Percentiles rank a stretch among this genome's conserved stretches.
Evolutionary conservation across 1,139 yeast species (phyloP).

Genomic region (Blastobotrys elegans): DNA sequence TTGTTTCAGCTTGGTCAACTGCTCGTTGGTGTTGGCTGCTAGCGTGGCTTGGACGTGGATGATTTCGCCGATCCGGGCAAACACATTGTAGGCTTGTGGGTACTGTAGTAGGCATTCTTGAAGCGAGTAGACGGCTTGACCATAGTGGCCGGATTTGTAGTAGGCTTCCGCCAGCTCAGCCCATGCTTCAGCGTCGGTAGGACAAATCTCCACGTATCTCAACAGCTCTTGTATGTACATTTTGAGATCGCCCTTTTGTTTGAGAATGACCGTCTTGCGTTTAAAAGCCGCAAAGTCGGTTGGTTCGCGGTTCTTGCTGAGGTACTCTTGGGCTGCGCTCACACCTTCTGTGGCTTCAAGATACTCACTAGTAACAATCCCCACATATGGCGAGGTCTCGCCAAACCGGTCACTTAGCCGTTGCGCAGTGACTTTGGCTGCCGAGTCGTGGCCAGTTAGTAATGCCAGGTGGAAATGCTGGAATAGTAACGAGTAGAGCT

Average conservation of each 20-base stretch:
- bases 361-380: constrained; percentile 52
- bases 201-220: constrained; percentile 50
- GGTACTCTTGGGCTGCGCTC: constrained; percentile 39
- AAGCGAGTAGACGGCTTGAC: constrained; percentile 59
- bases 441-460: constrained; percentile 60
- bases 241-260: constrained; percentile 30
- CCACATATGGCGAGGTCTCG: constrained; percentile 49
- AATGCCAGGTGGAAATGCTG: constrained; percentile 66
- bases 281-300: constrained; percentile 36
- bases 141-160: constrained; percentile 53
- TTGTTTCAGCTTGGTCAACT: constrained; percentile 29
- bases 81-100: constrained; percentile 72
- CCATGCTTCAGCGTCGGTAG: constrained; percentile 75
- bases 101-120: constrained; percentile 63
- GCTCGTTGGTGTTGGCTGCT: constrained; percentile 16
- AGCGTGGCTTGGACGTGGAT: constrained; percentile 27
- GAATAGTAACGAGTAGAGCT: constrained; percentile 58
- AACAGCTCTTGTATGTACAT: constrained; percentile 48
- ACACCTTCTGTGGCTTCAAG: constrained; percentile 52
- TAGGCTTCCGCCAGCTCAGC: constrained; percentile 67
- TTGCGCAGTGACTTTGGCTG: constrained; percentile 63
- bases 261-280: constrained; percentile 35
- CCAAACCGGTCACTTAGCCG: constrained; percentile 62
- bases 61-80: constrained; percentile 57
- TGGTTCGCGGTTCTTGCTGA: constrained; percentile 29